Percentiles rank a stretch among this genome's conserved stretches.
Evolutionary conservation across 2,329 filamentous ascomycete species (phyloP).

Genomic region (Aspergillus brunneoviolaceus): DNA sequence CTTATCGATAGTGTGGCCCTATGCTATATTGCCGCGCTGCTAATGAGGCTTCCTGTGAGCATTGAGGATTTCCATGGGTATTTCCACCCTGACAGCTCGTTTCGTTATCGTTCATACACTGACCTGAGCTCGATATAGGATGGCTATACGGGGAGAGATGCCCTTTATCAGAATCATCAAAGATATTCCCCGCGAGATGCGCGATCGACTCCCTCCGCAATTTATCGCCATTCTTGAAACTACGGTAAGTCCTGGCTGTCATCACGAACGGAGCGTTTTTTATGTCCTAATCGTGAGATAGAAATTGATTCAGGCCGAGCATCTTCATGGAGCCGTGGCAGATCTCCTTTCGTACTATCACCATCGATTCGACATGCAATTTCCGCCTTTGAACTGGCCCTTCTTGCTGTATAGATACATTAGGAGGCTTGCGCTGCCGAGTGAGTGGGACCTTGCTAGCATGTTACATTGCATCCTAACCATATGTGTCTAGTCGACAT

Average conservation of each 20-base stretch:
- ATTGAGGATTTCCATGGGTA: constrained; percentile 66
- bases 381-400: constrained; percentile 71
- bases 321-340: constrained; percentile 64
- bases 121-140: constrained; percentile 17
- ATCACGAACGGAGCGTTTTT: not conserved
- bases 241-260: constrained; percentile 26
- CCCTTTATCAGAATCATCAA: constrained; percentile 66
- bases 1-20: constrained; percentile 73
- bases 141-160: constrained; percentile 66
- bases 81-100: not conserved
- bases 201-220: constrained; percentile 43
- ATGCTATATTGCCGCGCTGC: constrained; percentile 74
- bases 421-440: constrained; percentile 70
- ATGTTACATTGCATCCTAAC: not conserved
- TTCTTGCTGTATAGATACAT: constrained; percentile 69
- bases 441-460: constrained; percentile 47
- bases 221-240: constrained; percentile 43
- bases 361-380: constrained; percentile 65
- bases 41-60: constrained; percentile 74
- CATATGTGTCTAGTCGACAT: constrained; percentile 27
- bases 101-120: not conserved
- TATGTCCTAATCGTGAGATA: constrained; percentile 8
- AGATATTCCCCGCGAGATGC: constrained; percentile 45
- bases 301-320: constrained; percentile 49
- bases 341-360: constrained; percentile 64